A percentile compares a stretch with the other conserved stretches of the same genome.
Conservation (phyloP, 2,329 filamentous ascomycete genomes). For the Diaporthe citri region DNA sequence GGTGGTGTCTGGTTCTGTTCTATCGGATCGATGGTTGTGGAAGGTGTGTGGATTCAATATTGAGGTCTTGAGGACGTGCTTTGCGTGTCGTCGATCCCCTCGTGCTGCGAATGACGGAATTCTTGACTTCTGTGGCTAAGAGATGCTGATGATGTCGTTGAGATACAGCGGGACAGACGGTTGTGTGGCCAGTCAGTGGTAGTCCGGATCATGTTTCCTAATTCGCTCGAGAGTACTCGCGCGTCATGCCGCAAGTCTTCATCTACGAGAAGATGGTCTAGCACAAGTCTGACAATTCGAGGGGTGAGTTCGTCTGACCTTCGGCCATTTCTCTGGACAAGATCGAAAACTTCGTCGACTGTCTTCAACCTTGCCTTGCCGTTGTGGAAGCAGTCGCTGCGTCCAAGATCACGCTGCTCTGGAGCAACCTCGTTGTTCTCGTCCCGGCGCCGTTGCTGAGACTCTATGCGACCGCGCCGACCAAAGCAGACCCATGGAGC, state of each 20-base stretch:
- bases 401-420: neutral
- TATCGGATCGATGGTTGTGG: neutral
- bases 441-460: neutral
- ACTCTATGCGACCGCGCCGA: neutral
- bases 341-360: neutral
- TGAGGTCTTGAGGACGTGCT: neutral
- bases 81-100: neutral
- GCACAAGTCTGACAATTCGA: neutral
- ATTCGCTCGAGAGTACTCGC: neutral
- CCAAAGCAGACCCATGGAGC: constrained; percentile 21
- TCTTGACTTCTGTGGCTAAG: neutral
- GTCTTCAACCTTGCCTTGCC: neutral
- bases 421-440: neutral
- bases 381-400: constrained; percentile 8
- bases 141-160: neutral
- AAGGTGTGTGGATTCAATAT: neutral
- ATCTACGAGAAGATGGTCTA: neutral
- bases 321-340: neutral
- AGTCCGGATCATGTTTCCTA: neutral
- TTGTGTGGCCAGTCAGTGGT: neutral
- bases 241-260: neutral
- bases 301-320: constrained; percentile 20
- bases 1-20: neutral
- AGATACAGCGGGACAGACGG: neutral
- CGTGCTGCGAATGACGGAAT: neutral